Base-by-base conservation (phyloP, 352 stramenopile species). In the Pythium utonaiense region DNA sequence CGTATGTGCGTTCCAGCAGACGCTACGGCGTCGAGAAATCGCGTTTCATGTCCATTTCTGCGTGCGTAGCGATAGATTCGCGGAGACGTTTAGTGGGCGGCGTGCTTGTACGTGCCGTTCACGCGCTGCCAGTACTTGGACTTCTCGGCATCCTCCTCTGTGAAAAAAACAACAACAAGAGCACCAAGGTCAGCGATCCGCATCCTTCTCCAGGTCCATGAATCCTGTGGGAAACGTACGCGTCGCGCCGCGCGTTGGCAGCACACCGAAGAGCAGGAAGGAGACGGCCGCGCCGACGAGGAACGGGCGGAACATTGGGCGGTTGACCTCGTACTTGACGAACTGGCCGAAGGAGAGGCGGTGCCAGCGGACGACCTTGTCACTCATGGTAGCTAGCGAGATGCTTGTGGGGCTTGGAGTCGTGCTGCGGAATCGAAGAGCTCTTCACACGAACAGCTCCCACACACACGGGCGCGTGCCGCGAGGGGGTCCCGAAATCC, bases 111-210 rank as follows among this genome's bases (percentile, higher is more conserved):
- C 80, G 83, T 95, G 76, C 80, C 83, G 74, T 95, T 89, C 33
- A 83, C 51, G 55, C 82, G 82, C 73, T 93, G 77, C 86, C 86
- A 95, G 83, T 83, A 95, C 69, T 92, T 91, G 53, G 73, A 88
- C 74, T 88, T 81, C 60, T 89, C 78, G 73, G 85, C 89, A 63
- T 86, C 74, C 70, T 95, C 86, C 69, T 95, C 80, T 85, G 59
- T 67, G 57, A 60, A 5, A 36, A 16, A 14, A 14, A 21, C n/a
- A 45, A 45, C 31, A 57, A 0, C 25, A 44, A 66, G 33, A 47
- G 16, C 48, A 56, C 25, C 50, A 16, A 6, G 53, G 16, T 31
- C 9, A 57, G 36, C 30, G 13, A 30, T 56, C 24, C 30, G 33
- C 28, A 34, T 31, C 55, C 33, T n/a, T n/a, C n/a, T n/a, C n/a